A percentile compares a stretch with the other conserved stretches of the same genome.
Evolutionary conservation across 2,329 filamentous ascomycete genomes (phyloP).

Genomic region (Stagonosporopsis chrysanthemi): DNA sequence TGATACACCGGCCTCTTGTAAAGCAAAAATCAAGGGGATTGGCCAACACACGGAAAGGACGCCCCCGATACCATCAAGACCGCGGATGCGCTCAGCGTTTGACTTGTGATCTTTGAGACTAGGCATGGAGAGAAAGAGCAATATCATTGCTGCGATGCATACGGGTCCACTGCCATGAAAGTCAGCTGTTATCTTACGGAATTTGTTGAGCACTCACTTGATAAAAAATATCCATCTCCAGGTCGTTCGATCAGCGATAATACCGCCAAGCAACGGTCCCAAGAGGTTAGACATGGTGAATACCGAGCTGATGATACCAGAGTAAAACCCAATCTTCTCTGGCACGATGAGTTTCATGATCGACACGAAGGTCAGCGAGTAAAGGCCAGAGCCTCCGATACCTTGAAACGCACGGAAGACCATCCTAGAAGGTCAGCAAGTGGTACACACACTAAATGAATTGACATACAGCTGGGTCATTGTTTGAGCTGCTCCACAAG

Average conservation of each 20-base stretch:
- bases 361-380: conserved; percentile 51
- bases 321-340: conserved; percentile 46
- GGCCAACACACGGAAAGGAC: conserved; percentile 42
- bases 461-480: conserved; percentile 40
- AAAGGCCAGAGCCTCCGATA: conserved; percentile 58
- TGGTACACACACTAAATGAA: neutral
- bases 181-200: conserved; percentile 1
- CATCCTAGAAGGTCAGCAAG: conserved; percentile 38
- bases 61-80: conserved; percentile 40
- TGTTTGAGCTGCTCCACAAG: conserved; percentile 38
- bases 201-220: conserved; percentile 43
- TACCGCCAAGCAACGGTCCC: conserved; percentile 56
- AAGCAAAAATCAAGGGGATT: conserved; percentile 42
- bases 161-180: conserved; percentile 32
- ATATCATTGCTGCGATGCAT: conserved; percentile 28
- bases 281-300: conserved; percentile 54
- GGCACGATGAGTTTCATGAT: conserved; percentile 41
- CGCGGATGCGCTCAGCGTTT: conserved; percentile 34
- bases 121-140: conserved; percentile 41
- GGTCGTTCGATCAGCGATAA: conserved; percentile 50
- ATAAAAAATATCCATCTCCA: conserved; percentile 60
- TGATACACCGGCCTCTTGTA: conserved; percentile 41
- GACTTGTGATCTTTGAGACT: conserved; percentile 35
- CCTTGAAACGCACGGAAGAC: conserved; percentile 53
- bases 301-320: conserved; percentile 45